phyloP scores from a whole-genome alignment of 352 stramenopile species.

The Phytophthora capsici region DNA sequence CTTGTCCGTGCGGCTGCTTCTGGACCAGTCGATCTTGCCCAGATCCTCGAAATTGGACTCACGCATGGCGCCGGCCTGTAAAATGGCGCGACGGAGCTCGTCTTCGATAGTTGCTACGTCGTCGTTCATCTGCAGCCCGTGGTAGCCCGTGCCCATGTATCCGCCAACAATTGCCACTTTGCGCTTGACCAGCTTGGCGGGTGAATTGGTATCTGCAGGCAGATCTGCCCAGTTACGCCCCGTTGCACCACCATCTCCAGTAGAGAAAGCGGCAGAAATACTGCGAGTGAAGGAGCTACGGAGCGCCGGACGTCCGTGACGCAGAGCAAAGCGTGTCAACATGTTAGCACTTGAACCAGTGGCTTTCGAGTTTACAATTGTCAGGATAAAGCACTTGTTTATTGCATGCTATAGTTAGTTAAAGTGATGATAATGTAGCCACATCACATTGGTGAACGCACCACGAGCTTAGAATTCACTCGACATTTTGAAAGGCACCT shows the following conservation, averaged over 20 bases:
- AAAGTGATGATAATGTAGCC: constrained; percentile 2
- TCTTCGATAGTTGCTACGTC: constrained; percentile 87
- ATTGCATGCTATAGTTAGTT: constrained; percentile 18
- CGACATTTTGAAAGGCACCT: constrained; percentile 31
- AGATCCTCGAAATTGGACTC: constrained; percentile 90
- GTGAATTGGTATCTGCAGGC: background rate
- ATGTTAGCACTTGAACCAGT: constrained; percentile 20
- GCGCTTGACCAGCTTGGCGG: constrained; percentile 73
- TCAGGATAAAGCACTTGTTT: background rate
- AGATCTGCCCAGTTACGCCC: constrained; percentile 11
- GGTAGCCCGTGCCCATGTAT: constrained; percentile 85
- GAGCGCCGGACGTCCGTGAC: constrained; percentile 16
- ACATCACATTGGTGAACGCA: constrained; percentile 8
- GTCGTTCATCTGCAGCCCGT: constrained; percentile 81
- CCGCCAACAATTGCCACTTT: constrained; percentile 88
- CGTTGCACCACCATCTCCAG: background rate
- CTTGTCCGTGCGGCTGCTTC: constrained; percentile 92
- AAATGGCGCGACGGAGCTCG: constrained; percentile 80
- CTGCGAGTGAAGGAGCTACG: constrained; percentile 15
- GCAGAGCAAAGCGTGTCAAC: constrained; percentile 34
- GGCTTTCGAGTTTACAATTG: constrained; percentile 1
- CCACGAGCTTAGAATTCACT: constrained; percentile 20
- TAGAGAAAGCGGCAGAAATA: constrained; percentile 3
- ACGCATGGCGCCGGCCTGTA: constrained; percentile 81
- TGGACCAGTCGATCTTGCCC: constrained; percentile 90